Evolutionary conservation across 2,329 filamentous ascomycete species (phyloP).

Genomic region (Fusarium sp.): DNA sequence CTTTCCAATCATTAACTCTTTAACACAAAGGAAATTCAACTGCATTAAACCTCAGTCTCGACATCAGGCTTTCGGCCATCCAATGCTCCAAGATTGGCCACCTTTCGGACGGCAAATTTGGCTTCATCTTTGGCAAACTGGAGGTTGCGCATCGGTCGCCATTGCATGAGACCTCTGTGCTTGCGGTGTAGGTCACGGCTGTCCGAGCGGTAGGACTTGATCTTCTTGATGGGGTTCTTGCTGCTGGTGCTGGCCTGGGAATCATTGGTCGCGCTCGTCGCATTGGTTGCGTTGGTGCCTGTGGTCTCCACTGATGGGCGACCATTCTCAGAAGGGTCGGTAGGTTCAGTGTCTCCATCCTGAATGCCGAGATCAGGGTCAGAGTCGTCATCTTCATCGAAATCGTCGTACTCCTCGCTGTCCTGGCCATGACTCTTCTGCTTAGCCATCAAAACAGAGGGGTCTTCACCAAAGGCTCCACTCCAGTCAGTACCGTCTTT

Average conservation of each 20-base stretch:
- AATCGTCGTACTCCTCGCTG: conserved; percentile 59
- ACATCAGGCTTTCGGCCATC: conserved; percentile 89
- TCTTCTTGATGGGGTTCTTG: conserved; percentile 70
- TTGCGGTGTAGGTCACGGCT: conserved; percentile 86
- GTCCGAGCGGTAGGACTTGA: conserved; percentile 75
- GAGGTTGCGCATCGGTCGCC: conserved; percentile 88
- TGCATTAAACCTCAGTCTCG: conserved; percentile 77
- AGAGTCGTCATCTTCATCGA: conserved; percentile 56
- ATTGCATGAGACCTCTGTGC: conserved; percentile 94
- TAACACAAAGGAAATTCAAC: conserved; percentile 5
- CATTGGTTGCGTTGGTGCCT: conserved; percentile 50
- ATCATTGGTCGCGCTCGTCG: conserved; percentile 51
- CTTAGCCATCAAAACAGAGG: conserved; percentile 64
- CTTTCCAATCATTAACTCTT: conserved; percentile 1
- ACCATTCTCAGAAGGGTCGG: conserved; percentile 49
- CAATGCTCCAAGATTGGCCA: conserved; percentile 83
- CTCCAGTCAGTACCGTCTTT: conserved; percentile 89
- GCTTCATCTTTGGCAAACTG: conserved; percentile 92
- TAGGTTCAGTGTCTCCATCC: conserved; percentile 63
- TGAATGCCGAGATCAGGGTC: conserved; percentile 72
- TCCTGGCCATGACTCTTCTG: conserved; percentile 49
- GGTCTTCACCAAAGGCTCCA: conserved; percentile 86
- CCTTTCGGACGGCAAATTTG: conserved; percentile 80
- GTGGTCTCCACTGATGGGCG: conserved; percentile 59
- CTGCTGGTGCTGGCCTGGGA: conserved; percentile 56